Conservation (phyloP, 495 filamentous ascomycete genomes). For the Eremomyces bilateralis region DNA sequence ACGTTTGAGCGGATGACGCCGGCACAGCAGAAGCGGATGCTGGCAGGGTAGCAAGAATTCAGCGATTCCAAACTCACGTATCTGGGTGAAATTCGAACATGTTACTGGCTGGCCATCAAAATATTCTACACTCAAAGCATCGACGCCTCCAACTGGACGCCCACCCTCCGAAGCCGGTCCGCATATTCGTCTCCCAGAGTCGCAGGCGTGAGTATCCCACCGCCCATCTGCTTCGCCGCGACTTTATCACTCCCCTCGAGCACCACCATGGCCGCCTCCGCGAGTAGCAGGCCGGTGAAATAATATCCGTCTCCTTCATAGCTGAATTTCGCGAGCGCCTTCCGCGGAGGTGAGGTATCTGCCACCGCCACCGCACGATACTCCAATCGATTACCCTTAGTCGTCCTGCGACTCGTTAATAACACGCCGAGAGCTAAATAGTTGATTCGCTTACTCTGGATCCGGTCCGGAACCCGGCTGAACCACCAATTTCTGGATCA, state of each 20-base stretch:
- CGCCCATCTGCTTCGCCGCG: conserved; percentile 26
- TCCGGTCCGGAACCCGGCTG: conserved; percentile 42
- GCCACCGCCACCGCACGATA: conserved; percentile 38
- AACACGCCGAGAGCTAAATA: too few relatives aligned
- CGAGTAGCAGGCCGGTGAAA: conserved; percentile 40
- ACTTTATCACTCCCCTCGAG: conserved; percentile 26
- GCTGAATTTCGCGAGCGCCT: conserved; percentile 33
- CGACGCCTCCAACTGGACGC: conserved; percentile 39
- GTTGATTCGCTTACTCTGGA: conserved; percentile 26
- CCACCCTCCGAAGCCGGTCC: conserved; percentile 39
- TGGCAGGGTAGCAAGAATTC: too few relatives aligned
- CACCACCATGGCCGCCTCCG: conserved; percentile 44
- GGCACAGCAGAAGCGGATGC: conserved; percentile 33
- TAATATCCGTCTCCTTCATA: conserved; percentile 39
- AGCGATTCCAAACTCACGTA: too few relatives aligned
- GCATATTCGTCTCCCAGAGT: conserved; percentile 50
- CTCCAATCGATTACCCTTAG: conserved; percentile 23
- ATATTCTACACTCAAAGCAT: too few relatives aligned
- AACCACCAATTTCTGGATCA: conserved; percentile 26
- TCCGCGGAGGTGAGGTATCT: conserved; percentile 6
- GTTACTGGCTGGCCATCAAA: too few relatives aligned
- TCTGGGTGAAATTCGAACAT: too few relatives aligned
- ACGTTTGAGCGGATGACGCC: conserved; percentile 69
- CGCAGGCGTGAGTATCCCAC: conserved; percentile 55
- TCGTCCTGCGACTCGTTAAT: too few relatives aligned